Conservation (phyloP, 73 alveolate species). For the Paramecium caudatum region DNA sequence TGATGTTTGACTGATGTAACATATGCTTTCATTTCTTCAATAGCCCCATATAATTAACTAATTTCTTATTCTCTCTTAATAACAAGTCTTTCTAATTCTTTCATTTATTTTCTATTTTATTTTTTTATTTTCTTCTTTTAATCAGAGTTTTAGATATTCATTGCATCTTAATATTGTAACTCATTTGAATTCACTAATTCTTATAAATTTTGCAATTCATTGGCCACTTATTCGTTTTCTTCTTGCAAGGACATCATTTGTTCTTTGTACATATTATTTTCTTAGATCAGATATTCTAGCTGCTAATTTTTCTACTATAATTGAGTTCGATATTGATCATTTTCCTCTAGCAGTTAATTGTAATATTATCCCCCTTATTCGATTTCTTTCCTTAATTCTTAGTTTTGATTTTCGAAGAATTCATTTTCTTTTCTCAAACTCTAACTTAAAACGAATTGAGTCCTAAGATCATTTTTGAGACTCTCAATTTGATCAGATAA, state of each 20-base stretch:
- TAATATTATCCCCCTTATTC: background rate
- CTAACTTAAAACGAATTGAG: background rate
- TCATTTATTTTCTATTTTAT: background rate
- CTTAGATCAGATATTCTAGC: constrained; percentile 1
- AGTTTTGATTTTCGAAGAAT: constrained; percentile 25
- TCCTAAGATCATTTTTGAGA: constrained; percentile 19
- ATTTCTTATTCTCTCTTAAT: constrained; percentile 26
- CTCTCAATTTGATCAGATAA: constrained; percentile 28
- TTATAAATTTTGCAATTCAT: background rate
- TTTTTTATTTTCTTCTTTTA: constrained; percentile 4
- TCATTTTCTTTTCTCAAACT: constrained; percentile 54
- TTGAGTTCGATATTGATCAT: background rate
- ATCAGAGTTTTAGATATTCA: constrained; percentile 25
- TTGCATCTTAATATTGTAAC: constrained; percentile 12
- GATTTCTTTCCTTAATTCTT: background rate
- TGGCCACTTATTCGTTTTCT: background rate
- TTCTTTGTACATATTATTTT: constrained; percentile 17
- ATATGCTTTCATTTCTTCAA: constrained; percentile 39
- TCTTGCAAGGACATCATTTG: background rate
- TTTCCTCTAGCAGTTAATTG: constrained; percentile 8
- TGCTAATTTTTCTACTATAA: background rate
- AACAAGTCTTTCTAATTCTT: constrained; percentile 34
- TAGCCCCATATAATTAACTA: constrained; percentile 3
- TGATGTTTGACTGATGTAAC: background rate
- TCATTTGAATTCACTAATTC: constrained; percentile 4